phyloP scores from a whole-genome alignment of 805 yeast species.

The Saccharomycopsis malanga region DNA sequence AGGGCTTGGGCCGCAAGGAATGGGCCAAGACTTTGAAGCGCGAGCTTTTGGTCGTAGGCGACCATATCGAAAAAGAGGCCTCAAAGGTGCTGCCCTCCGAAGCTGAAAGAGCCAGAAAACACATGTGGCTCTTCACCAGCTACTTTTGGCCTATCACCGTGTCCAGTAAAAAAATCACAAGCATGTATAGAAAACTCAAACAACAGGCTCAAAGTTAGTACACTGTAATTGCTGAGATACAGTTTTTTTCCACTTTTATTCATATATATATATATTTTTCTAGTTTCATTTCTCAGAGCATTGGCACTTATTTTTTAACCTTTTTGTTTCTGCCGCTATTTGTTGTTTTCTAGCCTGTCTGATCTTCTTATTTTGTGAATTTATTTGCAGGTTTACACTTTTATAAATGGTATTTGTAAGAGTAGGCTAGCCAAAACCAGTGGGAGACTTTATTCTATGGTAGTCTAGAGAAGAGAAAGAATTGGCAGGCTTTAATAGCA shows the following conservation, averaged over 20 bases:
- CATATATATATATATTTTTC: background rate
- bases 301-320: background rate
- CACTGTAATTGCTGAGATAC: background rate
- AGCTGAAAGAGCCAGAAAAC: constrained; percentile 43
- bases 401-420: no score
- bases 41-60: constrained; percentile 69
- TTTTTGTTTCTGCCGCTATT: background rate
- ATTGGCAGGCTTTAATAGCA: no score
- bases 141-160: constrained; percentile 84
- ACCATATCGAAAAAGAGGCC: constrained; percentile 47
- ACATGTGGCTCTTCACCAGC: constrained; percentile 79
- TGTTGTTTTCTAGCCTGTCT: no score
- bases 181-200: constrained; percentile 65
- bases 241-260: background rate
- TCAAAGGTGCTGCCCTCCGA: constrained; percentile 25
- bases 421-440: no score
- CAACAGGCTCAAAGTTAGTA: constrained; percentile 5
- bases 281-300: background rate
- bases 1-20: constrained; percentile 66
- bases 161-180: constrained; percentile 61
- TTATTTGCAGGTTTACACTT: no score
- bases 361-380: no score
- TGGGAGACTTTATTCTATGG: no score
- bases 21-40: constrained; percentile 66
- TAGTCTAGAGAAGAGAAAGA: no score